Percentiles rank a stretch among this genome's conserved stretches.
Evolutionary conservation across 2,329 filamentous ascomycete species (phyloP).

Genomic region (Aureobasidium zeae): DNA sequence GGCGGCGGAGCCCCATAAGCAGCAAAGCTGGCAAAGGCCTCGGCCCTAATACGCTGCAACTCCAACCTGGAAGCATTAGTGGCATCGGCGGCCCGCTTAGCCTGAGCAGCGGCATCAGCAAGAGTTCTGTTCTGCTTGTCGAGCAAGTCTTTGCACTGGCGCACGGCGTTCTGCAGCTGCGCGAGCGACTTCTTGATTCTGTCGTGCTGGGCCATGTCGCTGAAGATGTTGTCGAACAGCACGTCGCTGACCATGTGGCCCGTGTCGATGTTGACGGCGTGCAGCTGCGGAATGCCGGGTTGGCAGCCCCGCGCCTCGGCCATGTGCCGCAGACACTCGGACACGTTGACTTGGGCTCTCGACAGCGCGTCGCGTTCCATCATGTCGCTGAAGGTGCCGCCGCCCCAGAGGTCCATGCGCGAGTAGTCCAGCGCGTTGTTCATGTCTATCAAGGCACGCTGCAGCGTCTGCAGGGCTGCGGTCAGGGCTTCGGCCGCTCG

Average conservation of each 20-base stretch:
- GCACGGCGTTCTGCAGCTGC: slow-evolving; percentile 18
- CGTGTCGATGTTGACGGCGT: slow-evolving; percentile 23
- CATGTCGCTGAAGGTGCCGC: slow-evolving; percentile 42
- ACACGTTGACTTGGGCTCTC: slow-evolving; percentile 37
- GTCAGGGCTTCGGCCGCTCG: slow-evolving; percentile 30
- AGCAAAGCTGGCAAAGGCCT: slow-evolving; percentile 24
- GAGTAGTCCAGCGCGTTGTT: slow-evolving; percentile 36
- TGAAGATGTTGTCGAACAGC: slow-evolving; percentile 27
- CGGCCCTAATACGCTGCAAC: slow-evolving; percentile 25
- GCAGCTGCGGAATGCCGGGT: slow-evolving; percentile 20
- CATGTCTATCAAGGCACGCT: slow-evolving; percentile 31
- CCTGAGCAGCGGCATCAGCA: background rate
- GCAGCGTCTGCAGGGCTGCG: slow-evolving; percentile 33
- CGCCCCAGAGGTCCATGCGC: slow-evolving; percentile 42
- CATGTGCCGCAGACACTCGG: slow-evolving; percentile 30
- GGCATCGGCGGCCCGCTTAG: slow-evolving; percentile 12
- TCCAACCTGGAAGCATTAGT: slow-evolving; percentile 17
- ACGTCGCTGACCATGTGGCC: slow-evolving; percentile 25
- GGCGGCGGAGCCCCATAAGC: slow-evolving; percentile 5
- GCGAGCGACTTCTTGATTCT: slow-evolving; percentile 21
- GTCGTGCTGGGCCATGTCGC: slow-evolving; percentile 25
- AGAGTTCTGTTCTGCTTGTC: slow-evolving; percentile 6
- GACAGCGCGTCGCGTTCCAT: slow-evolving; percentile 46
- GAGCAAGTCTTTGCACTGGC: slow-evolving; percentile 2
- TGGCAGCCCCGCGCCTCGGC: slow-evolving; percentile 21